A percentile compares a stretch with the other conserved stretches of the same genome.
These are phyloP conservation scores for Claviceps capensis DNA, from an alignment of 2,329 filamentous ascomycete genomes.

Conservation along the genomic window DNA sequence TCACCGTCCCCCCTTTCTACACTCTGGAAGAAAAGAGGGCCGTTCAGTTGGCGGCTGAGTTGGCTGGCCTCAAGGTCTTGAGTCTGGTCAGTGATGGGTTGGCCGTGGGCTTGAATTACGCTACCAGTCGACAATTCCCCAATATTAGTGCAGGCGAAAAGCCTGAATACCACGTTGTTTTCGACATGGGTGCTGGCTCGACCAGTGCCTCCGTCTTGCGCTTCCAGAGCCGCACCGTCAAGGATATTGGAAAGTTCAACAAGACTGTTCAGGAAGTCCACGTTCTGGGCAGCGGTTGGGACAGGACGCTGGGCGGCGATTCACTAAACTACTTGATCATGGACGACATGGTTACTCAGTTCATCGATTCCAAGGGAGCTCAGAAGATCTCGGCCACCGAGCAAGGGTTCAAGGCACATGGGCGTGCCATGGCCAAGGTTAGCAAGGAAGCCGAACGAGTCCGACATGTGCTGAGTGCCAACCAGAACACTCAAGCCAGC, in stretches of 20 bases:
- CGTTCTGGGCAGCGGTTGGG: constrained; percentile 77
- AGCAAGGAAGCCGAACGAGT: constrained; percentile 81
- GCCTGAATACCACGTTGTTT: constrained; percentile 85
- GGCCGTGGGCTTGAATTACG: constrained; percentile 90
- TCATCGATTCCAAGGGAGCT: constrained; percentile 55
- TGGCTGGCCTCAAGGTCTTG: constrained; percentile 79
- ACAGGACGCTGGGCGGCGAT: constrained; percentile 80
- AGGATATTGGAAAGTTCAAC: constrained; percentile 85
- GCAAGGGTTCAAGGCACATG: constrained; percentile 56
- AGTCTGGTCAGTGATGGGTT: constrained; percentile 78
- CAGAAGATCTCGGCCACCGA: constrained; percentile 49
- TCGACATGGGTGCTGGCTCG: constrained; percentile 95
- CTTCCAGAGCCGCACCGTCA: constrained; percentile 80
- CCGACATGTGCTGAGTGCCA: constrained; percentile 85
- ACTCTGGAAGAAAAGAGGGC: constrained; percentile 82
- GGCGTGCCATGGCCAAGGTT: constrained; percentile 78
- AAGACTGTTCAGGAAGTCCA: constrained; percentile 96
- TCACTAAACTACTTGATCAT: constrained; percentile 77
- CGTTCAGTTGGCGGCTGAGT: constrained; percentile 66
- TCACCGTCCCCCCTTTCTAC: constrained; percentile 85
- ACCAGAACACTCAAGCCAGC: constrained; percentile 63
- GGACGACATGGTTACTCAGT: constrained; percentile 73
- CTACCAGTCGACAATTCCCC: constrained; percentile 79
- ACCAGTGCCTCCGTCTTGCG: constrained; percentile 79
- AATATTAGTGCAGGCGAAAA: constrained; percentile 69